Conservation (phyloP, 805 yeast genomes). For the Candida silvatica region DNA sequence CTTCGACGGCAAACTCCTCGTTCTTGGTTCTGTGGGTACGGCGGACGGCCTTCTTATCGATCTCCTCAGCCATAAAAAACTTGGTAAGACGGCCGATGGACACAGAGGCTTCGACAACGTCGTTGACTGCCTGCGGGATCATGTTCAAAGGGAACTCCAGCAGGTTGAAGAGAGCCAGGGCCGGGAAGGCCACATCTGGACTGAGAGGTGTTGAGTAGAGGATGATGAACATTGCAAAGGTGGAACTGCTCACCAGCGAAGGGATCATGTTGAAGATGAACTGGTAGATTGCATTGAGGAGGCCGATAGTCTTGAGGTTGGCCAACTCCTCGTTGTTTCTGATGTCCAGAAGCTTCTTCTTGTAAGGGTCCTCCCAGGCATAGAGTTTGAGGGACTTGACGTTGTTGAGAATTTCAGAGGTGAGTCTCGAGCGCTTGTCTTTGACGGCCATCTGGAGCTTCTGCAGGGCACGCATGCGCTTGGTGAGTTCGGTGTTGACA, state of each 20-base stretch:
- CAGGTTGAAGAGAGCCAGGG: slow-evolving; percentile 76
- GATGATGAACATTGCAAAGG: slow-evolving; percentile 70
- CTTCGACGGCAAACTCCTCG: slow-evolving; percentile 42
- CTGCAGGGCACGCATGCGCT: slow-evolving; percentile 60
- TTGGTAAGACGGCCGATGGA: slow-evolving; percentile 63
- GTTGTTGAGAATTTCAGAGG: slow-evolving; percentile 78
- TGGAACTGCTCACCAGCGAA: slow-evolving; percentile 74
- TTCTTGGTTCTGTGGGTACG: slow-evolving; percentile 37
- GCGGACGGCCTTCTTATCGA: slow-evolving; percentile 60
- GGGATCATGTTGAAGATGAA: slow-evolving; percentile 83
- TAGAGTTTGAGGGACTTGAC: slow-evolving; percentile 85
- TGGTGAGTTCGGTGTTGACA: slow-evolving; percentile 57
- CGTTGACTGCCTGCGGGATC: slow-evolving; percentile 78
- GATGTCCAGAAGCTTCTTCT: slow-evolving; percentile 59
- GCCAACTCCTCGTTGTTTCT: slow-evolving; percentile 79
- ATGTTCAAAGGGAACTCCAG: slow-evolving; percentile 84
- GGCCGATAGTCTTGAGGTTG: slow-evolving; percentile 64
- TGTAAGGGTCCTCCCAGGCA: slow-evolving; percentile 88
- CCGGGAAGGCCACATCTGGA: slow-evolving; percentile 85
- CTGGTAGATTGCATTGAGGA: slow-evolving; percentile 53
- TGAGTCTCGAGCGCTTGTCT: slow-evolving; percentile 80
- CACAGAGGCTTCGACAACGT: slow-evolving; percentile 78
- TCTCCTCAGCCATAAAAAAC: slow-evolving; percentile 65
- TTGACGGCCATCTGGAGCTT: slow-evolving; percentile 78
- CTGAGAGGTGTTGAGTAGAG: slow-evolving; percentile 55